Percentiles rank a stretch among this genome's conserved stretches.
Conservation (phyloP, 2,329 filamentous ascomycete genomes). For the Lachnellula suecica region DNA sequence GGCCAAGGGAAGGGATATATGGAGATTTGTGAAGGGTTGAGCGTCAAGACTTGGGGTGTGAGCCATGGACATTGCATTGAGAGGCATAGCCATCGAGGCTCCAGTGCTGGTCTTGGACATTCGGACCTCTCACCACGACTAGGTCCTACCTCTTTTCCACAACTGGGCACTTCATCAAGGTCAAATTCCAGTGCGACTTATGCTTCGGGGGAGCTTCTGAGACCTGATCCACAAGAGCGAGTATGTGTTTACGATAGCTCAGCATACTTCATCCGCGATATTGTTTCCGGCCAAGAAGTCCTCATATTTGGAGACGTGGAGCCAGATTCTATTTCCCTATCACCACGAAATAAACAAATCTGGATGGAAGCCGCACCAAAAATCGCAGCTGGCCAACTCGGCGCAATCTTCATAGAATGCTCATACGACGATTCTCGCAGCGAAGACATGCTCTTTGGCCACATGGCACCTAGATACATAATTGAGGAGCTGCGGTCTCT, state of each 20-base stretch:
- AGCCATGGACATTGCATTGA: constrained; percentile 90
- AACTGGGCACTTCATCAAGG: neutral
- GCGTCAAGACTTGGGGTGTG: constrained; percentile 83
- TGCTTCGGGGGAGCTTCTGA: neutral
- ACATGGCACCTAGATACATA: constrained; percentile 81
- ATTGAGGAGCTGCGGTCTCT: constrained; percentile 75
- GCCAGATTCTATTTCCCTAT: constrained; percentile 80
- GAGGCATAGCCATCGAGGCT: constrained; percentile 65
- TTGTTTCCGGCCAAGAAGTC: constrained; percentile 69
- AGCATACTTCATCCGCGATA: constrained; percentile 87
- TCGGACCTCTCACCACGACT: constrained; percentile 3
- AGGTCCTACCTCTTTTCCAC: neutral
- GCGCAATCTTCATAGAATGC: constrained; percentile 91
- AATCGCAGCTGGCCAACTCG: constrained; percentile 68
- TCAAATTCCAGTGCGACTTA: neutral
- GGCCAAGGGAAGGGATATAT: constrained; percentile 81
- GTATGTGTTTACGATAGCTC: constrained; percentile 82
- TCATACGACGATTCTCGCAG: constrained; percentile 82
- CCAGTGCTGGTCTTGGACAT: constrained; percentile 16
- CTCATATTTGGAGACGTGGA: constrained; percentile 96
- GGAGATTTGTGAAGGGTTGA: constrained; percentile 83
- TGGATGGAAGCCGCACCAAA: constrained; percentile 91
- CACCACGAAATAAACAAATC: constrained; percentile 75
- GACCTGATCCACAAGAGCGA: constrained; percentile 4
- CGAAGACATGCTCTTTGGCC: constrained; percentile 80